Evolutionary conservation across 1,139 yeast species (phyloP).

Genomic region (Williopsis jadinii): DNA sequence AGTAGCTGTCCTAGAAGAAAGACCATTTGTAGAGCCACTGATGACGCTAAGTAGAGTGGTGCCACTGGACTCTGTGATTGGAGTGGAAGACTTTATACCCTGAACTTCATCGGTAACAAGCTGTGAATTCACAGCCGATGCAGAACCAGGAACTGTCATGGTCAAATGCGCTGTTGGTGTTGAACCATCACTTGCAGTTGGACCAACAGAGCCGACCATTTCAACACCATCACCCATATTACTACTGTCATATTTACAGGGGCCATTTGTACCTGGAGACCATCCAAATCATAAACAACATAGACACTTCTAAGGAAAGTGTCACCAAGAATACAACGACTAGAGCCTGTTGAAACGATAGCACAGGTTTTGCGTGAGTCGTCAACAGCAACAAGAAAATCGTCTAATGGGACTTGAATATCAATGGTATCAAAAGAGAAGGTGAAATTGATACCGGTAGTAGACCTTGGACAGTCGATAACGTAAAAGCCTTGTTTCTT

Average conservation of each 20-base stretch:
- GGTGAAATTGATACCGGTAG: slow-evolving; percentile 20
- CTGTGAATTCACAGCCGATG: not conserved
- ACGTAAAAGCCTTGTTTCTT: slow-evolving; percentile 27
- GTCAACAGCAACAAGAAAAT: slow-evolving; percentile 6
- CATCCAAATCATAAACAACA: slow-evolving; percentile 70
- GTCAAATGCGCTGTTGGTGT: not conserved
- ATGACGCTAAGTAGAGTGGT: no score
- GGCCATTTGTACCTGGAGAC: slow-evolving; percentile 3
- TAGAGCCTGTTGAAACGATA: slow-evolving; percentile 19
- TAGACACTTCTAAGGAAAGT: slow-evolving; percentile 67
- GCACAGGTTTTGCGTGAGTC: slow-evolving; percentile 23
- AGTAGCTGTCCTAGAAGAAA: no score
- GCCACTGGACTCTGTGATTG: no score
- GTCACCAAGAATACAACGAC: slow-evolving; percentile 52
- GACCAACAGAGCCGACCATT: not conserved
- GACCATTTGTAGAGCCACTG: no score
- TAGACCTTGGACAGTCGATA: slow-evolving; percentile 31
- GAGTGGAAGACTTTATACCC: no score
- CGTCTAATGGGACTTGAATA: slow-evolving; percentile 30
- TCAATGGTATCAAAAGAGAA: slow-evolving; percentile 46
- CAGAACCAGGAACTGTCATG: not conserved
- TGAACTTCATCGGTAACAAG: not conserved
- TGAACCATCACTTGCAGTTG: not conserved
- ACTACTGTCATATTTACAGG: not conserved
- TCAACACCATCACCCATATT: no score